Base-by-base conservation (phyloP, 768 basidiomycete species). In the Pluteus cervinus region DNA sequence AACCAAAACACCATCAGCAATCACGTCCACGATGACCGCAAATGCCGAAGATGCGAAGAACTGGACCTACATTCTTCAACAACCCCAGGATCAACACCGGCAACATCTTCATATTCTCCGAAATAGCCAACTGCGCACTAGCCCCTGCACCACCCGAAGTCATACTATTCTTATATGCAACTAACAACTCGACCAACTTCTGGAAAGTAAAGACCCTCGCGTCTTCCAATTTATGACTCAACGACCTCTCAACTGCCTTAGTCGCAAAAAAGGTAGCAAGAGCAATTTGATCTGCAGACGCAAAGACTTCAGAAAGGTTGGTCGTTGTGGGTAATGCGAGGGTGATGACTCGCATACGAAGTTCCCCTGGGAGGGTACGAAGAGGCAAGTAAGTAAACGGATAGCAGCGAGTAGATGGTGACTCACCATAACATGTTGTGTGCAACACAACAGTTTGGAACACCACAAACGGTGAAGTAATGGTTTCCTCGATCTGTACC, bases 161-260 rank as follows among this genome's bases (percentile, higher is more conserved):
- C 86, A 97, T 97, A 44, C 88, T 94, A 29, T 81, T 79, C 75
- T 97, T 98, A 71, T 92, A 96, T 8, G 87, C 80, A 12, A 78
- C 70, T 23, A 96, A 64, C 35, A 94, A 79, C 35, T 93, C 89
- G 26, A 87, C 79, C 34, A 94, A 66, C 57, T 80, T 86, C 65
- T 90, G 82, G 56, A 79, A 75, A 32, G 90, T 62, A n/a, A 79
- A 77, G 48, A 91, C 90, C 29, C 92, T 73, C 29, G 84, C 85
- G 50, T 96, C 91, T 58, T 96, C 92, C 12, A 96, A 61, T 52
- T 88, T 90, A 58, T 86, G 76, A 6, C 84, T 79, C 54, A 90
- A 69, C 3, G 83, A 80, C 41, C 86, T 75, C 60, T 96, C 92
- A 22, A 96, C 91, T 7, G 89, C 91, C 63, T 94, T 94, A 68